phyloP scores from a whole-genome alignment of 495 filamentous ascomycete genomes.

The Usnea hakonensis region DNA sequence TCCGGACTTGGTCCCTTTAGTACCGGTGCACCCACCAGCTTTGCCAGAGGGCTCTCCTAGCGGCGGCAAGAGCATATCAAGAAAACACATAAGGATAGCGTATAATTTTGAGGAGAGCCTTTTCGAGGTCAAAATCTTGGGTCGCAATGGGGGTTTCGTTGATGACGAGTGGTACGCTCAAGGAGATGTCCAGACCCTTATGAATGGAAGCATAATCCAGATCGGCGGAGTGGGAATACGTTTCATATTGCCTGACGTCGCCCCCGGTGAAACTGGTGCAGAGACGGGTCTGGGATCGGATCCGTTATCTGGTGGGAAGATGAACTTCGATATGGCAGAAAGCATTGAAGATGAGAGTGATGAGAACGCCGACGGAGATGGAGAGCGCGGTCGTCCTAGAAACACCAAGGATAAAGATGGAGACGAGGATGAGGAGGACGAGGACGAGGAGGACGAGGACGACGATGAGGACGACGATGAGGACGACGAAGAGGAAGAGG shows the following conservation, averaged over 20 bases:
- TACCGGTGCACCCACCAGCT: slow-evolving; percentile 72
- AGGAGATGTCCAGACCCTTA: slow-evolving; percentile 55
- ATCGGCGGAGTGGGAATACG: slow-evolving; percentile 69
- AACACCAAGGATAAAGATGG: slow-evolving; percentile 26
- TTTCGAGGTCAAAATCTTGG: slow-evolving; percentile 75
- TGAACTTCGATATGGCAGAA: slow-evolving; percentile 42
- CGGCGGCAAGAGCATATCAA: slow-evolving; percentile 62
- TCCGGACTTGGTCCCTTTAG: slow-evolving; percentile 60
- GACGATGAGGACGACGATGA: slow-evolving; percentile 23
- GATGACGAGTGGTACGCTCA: slow-evolving; percentile 60
- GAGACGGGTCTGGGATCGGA: slow-evolving; percentile 31
- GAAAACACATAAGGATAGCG: slow-evolving; percentile 73
- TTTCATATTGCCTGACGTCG: slow-evolving; percentile 68
- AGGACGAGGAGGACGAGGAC: slow-evolving; percentile 21
- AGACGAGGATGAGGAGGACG: slow-evolving; percentile 31
- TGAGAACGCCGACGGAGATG: slow-evolving; percentile 32
- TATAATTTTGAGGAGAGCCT: slow-evolving; percentile 67
- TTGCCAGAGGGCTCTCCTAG: slow-evolving; percentile 48
- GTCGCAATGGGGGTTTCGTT: slow-evolving; percentile 79
- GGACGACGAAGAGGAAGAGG: slow-evolving; percentile 28
- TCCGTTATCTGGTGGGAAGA: slow-evolving; percentile 22
- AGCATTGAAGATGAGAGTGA: slow-evolving; percentile 28
- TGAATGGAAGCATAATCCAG: slow-evolving; percentile 66
- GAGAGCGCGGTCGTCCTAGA: slow-evolving; percentile 19
- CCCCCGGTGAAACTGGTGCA: slow-evolving; percentile 58